phyloP scores from a whole-genome alignment of 352 stramenopile species.

The Phytopythium delawarense region DNA sequence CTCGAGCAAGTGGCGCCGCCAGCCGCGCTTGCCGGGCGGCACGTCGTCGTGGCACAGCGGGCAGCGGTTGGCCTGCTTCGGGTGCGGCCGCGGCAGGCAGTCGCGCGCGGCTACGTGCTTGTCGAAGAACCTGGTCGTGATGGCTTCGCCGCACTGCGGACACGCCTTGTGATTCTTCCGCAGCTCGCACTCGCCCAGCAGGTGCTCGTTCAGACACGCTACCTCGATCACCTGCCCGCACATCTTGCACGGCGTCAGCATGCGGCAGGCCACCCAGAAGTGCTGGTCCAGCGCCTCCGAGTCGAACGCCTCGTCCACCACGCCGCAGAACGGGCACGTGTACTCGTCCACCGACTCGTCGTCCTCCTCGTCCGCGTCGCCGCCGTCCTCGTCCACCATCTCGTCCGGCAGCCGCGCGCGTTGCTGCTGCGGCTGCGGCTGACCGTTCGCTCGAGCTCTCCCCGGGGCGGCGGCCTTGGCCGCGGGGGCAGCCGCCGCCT shows the following conservation, averaged over 20 bases:
- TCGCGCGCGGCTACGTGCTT: slow-evolving; percentile 77
- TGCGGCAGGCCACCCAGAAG: slow-evolving; percentile 89
- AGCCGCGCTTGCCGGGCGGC: slow-evolving; percentile 54
- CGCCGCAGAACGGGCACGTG: slow-evolving; percentile 90
- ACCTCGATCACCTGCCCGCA: slow-evolving; percentile 94
- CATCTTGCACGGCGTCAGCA: slow-evolving; percentile 91
- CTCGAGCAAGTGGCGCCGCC: slow-evolving; percentile 63
- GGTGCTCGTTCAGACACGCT: slow-evolving; percentile 83
- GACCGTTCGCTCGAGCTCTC: neutral
- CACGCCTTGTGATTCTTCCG: slow-evolving; percentile 82
- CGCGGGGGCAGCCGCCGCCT: slow-evolving; percentile 27
- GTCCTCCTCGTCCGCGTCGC: slow-evolving; percentile 51
- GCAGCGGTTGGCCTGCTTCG: slow-evolving; percentile 68
- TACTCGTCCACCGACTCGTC: slow-evolving; percentile 77
- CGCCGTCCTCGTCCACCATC: slow-evolving; percentile 33
- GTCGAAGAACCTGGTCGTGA: slow-evolving; percentile 80
- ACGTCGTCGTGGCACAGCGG: slow-evolving; percentile 82
- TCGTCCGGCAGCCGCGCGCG: slow-evolving; percentile 10
- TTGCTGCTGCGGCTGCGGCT: slow-evolving; percentile 8
- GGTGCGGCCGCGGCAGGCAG: slow-evolving; percentile 50
- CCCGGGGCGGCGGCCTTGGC: slow-evolving; percentile 19
- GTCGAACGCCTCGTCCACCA: slow-evolving; percentile 85
- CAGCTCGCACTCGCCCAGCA: slow-evolving; percentile 87
- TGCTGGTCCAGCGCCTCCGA: slow-evolving; percentile 89
- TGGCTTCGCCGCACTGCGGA: slow-evolving; percentile 76